A percentile compares a stretch with the other conserved stretches of the same genome.
Conservation (phyloP, 1,284 basidiomycete genomes). For the Puccinia horiana region DNA sequence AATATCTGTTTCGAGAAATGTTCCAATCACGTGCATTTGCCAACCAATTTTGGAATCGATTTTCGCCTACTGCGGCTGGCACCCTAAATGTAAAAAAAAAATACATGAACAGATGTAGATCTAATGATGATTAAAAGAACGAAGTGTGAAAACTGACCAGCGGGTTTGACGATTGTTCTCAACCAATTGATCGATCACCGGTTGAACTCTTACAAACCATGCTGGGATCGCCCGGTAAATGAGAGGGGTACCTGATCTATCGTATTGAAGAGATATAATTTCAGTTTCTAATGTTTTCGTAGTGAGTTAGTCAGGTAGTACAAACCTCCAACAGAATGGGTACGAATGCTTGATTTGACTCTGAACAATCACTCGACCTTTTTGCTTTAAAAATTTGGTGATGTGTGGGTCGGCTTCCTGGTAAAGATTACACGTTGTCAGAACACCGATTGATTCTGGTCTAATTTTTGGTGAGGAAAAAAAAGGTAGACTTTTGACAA, state of each 20-base stretch:
- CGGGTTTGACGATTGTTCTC: conserved; percentile 85
- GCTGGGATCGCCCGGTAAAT: conserved; percentile 94
- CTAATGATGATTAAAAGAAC: conserved; percentile 13
- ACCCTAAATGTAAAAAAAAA: conserved; percentile 66
- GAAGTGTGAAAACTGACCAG: conserved; percentile 66
- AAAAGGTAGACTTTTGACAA: neutral
- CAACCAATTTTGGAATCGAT: conserved; percentile 95
- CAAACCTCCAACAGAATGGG: conserved; percentile 93
- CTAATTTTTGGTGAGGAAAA: neutral
- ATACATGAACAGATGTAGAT: neutral
- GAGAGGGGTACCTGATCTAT: conserved; percentile 86
- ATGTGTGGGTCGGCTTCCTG: conserved; percentile 91
- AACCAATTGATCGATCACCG: conserved; percentile 80
- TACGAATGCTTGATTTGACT: conserved; percentile 86
- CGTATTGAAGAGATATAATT: neutral
- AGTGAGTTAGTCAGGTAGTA: neutral
- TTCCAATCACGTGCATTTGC: conserved; percentile 99
- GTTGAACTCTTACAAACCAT: conserved; percentile 92
- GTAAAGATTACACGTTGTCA: neutral
- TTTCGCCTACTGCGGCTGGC: conserved; percentile 83
- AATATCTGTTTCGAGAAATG: conserved; percentile 96
- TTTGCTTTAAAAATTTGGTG: conserved; percentile 84
- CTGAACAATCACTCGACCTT: conserved; percentile 84
- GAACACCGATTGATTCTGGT: neutral
- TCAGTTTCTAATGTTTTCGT: neutral